Evolutionary conservation across 139 green algal genomes (phyloP).

Genomic region (Chlorella sp.): DNA sequence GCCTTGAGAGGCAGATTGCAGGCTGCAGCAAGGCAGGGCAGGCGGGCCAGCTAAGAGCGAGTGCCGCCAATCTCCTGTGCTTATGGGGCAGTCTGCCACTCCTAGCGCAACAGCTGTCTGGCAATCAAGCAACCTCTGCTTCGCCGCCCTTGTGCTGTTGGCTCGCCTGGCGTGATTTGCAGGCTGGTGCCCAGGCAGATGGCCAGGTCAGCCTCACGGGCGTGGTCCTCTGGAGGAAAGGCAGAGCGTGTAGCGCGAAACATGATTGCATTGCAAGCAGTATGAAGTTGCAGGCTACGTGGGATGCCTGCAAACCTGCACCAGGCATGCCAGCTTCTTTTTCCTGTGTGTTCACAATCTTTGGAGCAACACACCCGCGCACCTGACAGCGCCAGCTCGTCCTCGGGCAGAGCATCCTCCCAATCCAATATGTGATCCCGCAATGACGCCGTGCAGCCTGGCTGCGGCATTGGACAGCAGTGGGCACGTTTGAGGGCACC

Average conservation of each 20-base stretch:
- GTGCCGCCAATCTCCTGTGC: too few relatives aligned
- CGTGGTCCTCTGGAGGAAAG: conserved; percentile 54
- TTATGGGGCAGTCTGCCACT: too few relatives aligned
- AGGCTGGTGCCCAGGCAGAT: conserved; percentile 91
- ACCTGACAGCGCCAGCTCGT: conserved; percentile 78
- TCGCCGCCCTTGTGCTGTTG: neutral
- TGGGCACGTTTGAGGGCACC: neutral
- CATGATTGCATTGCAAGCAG: neutral
- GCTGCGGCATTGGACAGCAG: neutral
- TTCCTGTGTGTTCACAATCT: too few relatives aligned
- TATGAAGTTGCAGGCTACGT: neutral
- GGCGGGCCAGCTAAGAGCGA: too few relatives aligned
- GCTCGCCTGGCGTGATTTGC: conserved; percentile 81
- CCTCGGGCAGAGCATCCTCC: conserved; percentile 87
- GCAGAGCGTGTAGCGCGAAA: neutral
- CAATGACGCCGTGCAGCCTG: conserved; percentile 69
- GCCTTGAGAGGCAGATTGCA: conserved; percentile 83
- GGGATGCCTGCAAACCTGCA: too few relatives aligned
- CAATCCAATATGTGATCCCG: conserved; percentile 91
- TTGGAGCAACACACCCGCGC: neutral
- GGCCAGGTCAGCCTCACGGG: conserved; percentile 71
- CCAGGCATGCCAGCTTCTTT: too few relatives aligned
- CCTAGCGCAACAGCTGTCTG: too few relatives aligned
- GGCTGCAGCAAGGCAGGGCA: conserved; percentile 27
- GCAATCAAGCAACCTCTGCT: too few relatives aligned